phyloP scores from a whole-genome alignment of 495 filamentous ascomycete genomes.

The Aspergillus sclerotioniger region DNA sequence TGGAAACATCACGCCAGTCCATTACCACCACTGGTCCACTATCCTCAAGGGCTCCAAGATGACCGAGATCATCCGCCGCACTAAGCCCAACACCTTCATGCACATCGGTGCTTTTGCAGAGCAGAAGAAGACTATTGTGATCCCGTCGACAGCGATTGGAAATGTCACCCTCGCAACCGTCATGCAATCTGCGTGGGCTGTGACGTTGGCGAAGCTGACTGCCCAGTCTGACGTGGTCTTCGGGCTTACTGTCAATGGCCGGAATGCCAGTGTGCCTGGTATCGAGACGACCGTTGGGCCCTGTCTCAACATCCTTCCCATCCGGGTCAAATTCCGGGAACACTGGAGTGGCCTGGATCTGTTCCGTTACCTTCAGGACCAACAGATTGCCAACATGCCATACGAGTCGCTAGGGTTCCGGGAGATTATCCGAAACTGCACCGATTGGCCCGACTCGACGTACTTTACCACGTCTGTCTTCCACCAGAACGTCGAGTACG shows the following conservation, averaged over 20 bases:
- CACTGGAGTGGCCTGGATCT: constrained; percentile 51
- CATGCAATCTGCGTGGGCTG: constrained; percentile 57
- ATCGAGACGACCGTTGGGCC: constrained; percentile 55
- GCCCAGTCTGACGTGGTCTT: constrained; percentile 54
- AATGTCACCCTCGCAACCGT: constrained; percentile 56
- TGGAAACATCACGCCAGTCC: constrained; percentile 43
- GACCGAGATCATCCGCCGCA: constrained; percentile 43
- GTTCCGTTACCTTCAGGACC: constrained; percentile 55
- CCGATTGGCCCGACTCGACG: constrained; percentile 54
- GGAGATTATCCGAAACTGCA: constrained; percentile 59
- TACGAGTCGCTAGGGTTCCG: constrained; percentile 58
- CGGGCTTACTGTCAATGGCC: constrained; percentile 54
- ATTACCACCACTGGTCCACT: constrained; percentile 52
- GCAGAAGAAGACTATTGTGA: constrained; percentile 39
- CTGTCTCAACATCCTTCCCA: constrained; percentile 60
- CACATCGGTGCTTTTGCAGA: constrained; percentile 37
- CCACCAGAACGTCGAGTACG: constrained; percentile 47
- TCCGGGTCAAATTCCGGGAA: constrained; percentile 51
- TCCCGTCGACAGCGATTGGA: constrained; percentile 37
- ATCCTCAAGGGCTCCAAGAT: constrained; percentile 46
- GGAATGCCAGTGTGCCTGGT: constrained; percentile 52
- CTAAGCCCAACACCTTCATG: constrained; percentile 38
- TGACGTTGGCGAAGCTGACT: constrained; percentile 51
- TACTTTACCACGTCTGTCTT: constrained; percentile 49
- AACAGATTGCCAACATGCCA: constrained; percentile 57